phyloP scores from a whole-genome alignment of 2,329 filamentous ascomycete genomes.

The Aureobasidium namibiae region DNA sequence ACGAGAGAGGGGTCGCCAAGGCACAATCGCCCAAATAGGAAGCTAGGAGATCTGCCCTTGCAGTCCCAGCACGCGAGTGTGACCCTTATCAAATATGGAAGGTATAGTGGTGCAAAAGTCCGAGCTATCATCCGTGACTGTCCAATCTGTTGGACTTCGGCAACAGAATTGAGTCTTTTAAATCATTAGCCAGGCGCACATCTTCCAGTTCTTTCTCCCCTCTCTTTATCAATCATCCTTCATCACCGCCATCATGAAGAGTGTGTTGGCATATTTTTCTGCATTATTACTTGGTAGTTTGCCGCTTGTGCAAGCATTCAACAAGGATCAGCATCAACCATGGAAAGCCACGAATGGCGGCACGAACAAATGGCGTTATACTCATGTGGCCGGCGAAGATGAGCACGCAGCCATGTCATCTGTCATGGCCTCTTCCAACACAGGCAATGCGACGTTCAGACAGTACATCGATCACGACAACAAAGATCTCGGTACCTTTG shows the following conservation, averaged over 20 bases:
- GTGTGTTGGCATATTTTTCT: conserved; percentile 2
- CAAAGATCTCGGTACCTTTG: conserved; percentile 47
- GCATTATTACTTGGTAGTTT: conserved; percentile 1
- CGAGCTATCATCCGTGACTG: not conserved
- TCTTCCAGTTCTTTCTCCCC: not conserved
- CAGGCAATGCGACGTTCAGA: conserved; percentile 34
- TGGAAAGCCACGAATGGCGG: not conserved
- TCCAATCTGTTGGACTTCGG: not conserved
- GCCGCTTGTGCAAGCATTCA: not conserved
- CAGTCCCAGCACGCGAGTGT: not conserved
- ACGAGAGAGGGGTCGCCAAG: conserved; percentile 6
- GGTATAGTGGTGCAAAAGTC: not conserved
- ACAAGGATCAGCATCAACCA: not conserved
- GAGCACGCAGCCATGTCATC: not conserved
- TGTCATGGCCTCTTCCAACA: not conserved
- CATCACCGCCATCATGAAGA: not conserved
- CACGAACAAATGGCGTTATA: not conserved
- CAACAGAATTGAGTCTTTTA: not conserved
- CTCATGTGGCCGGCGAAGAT: not conserved
- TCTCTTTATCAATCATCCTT: not conserved
- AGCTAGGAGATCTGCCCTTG: not conserved
- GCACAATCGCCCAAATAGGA: conserved; percentile 1
- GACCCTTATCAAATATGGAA: conserved; percentile 1
- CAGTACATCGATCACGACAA: conserved; percentile 53
- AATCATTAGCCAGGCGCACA: not conserved